A percentile compares a stretch with the other conserved stretches of the same genome.
Conservation (phyloP, 805 yeast genomes). For the Lachancea fermentati region DNA sequence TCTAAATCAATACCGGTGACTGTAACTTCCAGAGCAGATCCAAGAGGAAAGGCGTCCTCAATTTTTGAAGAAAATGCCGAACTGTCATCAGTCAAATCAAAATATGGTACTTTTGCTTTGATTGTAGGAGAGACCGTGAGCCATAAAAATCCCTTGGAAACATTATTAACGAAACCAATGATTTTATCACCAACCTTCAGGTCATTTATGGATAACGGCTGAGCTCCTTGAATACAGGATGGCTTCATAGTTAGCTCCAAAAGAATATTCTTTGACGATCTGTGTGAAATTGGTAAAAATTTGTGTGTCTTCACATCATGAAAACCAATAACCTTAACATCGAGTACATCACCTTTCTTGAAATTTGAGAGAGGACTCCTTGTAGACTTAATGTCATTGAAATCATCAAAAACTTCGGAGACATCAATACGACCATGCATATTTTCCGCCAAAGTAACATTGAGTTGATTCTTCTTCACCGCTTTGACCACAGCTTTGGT, state of each 20-base stretch:
- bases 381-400: conserved; percentile 50
- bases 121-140: conserved; percentile 63
- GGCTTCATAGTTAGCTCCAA: conserved; percentile 60
- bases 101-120: conserved; percentile 58
- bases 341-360: conserved; percentile 50
- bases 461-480: conserved; percentile 67
- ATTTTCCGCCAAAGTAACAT: conserved; percentile 70
- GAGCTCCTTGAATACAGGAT: conserved; percentile 32
- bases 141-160: conserved; percentile 56
- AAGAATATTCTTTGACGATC: conserved; percentile 47
- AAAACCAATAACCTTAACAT: conserved; percentile 67
- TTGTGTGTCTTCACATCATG: conserved; percentile 66
- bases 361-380: conserved; percentile 55
- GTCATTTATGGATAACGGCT: conserved; percentile 36
- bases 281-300: conserved; percentile 61
- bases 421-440: conserved; percentile 75
- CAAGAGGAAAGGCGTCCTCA: conserved; percentile 60
- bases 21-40: conserved; percentile 57
- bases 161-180: conserved; percentile 61
- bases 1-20: conserved; percentile 51
- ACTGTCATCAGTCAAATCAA: conserved; percentile 55
- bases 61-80: conserved; percentile 43
- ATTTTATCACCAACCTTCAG: conserved; percentile 46
- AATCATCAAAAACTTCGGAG: conserved; percentile 55
- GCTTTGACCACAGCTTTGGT: conserved; percentile 57